Evolutionary conservation across 305 asterid species (phyloP), one percentile per base, ranked within the genome.

Genomic region (Fraxinus xanthoxyloides): DNA sequence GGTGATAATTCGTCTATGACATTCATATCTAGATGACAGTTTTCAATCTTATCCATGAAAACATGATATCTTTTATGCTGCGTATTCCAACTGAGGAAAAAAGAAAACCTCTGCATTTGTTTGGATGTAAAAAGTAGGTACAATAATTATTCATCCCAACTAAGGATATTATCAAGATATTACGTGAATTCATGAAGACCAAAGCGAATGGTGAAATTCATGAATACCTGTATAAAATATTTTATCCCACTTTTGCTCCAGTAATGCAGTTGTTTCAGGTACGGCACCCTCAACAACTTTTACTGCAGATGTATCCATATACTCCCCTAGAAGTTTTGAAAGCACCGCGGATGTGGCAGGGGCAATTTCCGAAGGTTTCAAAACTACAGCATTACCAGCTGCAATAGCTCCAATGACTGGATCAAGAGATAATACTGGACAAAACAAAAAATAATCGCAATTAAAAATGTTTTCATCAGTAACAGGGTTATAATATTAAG

Each of bases 181-280:
- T 24, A 63, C 7, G n/a, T n/a, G n/a, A n/a, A n/a, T n/a, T n/a
- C n/a, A n/a, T n/a, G n/a, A n/a, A n/a, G n/a, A n/a, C n/a, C n/a
- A n/a, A n/a, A n/a, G n/a, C n/a, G 75, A 32, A 79, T 13, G 31
- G 32, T 80, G 13, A 67, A n/a, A 36, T 79, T 31, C 59, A 5
- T 72, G 36, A 72, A 54, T 84, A 90, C 93, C 98, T 89, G 98
- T 94, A 81, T 87, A 94, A 72, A 94, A 89, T 82, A 94, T 94
- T 82, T 94, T 95, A 70, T 93, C 98, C 98, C 98, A 93, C 69
- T 84, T 93, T 83, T 92, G 95, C 84, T 92, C 97, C 78, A 95
- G 90, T 5, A 34, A 34, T 34, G 36, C 36, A 34, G 36, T 34
- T 5, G 36, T 34, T 34, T 34, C 36, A 34, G 36, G 36, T 5